Percentiles rank a stretch among this genome's conserved stretches.
phyloP scores from a whole-genome alignment of 2,329 filamentous ascomycete species.

The Trichoderma hamatum region DNA sequence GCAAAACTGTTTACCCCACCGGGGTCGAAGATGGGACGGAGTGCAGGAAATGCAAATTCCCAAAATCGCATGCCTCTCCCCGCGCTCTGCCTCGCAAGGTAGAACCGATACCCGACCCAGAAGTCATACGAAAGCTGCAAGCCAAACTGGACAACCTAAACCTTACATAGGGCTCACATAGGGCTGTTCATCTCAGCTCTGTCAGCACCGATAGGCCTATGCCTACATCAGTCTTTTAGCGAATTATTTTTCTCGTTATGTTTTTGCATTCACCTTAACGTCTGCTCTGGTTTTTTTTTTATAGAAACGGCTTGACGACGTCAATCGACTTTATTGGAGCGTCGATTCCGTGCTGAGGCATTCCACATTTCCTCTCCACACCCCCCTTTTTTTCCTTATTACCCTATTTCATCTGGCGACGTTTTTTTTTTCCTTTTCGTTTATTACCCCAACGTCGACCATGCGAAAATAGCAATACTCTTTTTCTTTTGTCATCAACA shows the following conservation, averaged over 20 bases:
- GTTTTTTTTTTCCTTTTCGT: background rate
- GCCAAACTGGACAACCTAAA: conserved; percentile 54
- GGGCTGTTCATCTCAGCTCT: background rate
- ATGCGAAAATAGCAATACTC: background rate
- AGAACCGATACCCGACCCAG: conserved; percentile 64
- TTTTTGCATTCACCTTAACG: conserved; percentile 10
- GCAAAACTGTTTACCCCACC: conserved; percentile 59
- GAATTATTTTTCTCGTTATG: background rate
- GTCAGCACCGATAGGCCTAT: background rate
- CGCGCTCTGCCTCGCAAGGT: conserved; percentile 62
- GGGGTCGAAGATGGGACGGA: conserved; percentile 53
- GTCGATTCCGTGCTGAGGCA: conserved; percentile 5
- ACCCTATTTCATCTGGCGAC: conserved; percentile 3
- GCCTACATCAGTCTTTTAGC: conserved; percentile 1
- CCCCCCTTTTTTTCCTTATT: background rate
- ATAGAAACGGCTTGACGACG: conserved; percentile 13
- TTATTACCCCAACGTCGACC: background rate
- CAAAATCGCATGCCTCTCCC: conserved; percentile 62
- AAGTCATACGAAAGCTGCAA: conserved; percentile 60
- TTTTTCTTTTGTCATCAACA: conserved; percentile 19
- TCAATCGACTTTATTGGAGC: conserved; percentile 7
- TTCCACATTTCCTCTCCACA: background rate
- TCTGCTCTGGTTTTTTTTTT: background rate
- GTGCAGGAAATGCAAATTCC: conserved; percentile 64
- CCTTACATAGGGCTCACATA: conserved; percentile 41